Conservation (phyloP, 805 yeast genomes). For the Millerago galiae region DNA sequence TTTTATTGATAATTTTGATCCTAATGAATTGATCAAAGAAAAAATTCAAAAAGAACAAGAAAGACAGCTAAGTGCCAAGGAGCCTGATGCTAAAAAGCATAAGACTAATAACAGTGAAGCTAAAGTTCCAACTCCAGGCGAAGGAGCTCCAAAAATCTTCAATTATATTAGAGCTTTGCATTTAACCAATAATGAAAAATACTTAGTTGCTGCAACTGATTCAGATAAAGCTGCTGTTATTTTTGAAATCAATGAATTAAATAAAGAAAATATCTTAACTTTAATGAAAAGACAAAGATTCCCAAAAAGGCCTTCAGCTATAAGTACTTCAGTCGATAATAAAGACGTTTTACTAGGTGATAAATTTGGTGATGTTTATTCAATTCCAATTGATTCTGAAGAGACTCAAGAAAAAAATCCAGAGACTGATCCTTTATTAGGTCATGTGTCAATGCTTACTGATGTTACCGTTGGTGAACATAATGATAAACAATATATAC, state of each 20-base stretch:
- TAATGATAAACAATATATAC: conserved; percentile 43
- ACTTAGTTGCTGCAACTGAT: conserved; percentile 67
- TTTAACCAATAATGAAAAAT: conserved; percentile 45
- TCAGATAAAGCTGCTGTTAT: conserved; percentile 76
- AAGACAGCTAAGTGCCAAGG: conserved; percentile 26
- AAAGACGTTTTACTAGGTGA: conserved; percentile 74
- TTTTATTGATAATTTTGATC: conserved; percentile 59
- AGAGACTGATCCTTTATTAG: conserved; percentile 66
- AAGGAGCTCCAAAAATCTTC: conserved; percentile 62
- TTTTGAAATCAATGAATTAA: conserved; percentile 32
- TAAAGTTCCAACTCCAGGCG: conserved; percentile 56
- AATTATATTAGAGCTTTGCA: conserved; percentile 62
- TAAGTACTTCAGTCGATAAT: conserved; percentile 56
- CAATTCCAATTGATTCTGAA: conserved; percentile 38
- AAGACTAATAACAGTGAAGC: conserved; percentile 34
- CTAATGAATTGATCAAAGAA: conserved; percentile 37
- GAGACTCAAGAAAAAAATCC: conserved; percentile 31
- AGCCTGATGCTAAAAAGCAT: conserved; percentile 27
- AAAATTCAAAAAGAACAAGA: conserved; percentile 34
- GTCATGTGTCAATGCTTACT: conserved; percentile 97
- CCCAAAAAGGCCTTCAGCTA: conserved; percentile 90
- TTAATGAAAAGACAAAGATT: conserved; percentile 66
- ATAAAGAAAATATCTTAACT: conserved; percentile 32
- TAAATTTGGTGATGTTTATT: conserved; percentile 93
- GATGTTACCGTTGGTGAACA: conserved; percentile 46